Conservation (phyloP, 345 rosid genomes). For the Populus nigra region DNA sequence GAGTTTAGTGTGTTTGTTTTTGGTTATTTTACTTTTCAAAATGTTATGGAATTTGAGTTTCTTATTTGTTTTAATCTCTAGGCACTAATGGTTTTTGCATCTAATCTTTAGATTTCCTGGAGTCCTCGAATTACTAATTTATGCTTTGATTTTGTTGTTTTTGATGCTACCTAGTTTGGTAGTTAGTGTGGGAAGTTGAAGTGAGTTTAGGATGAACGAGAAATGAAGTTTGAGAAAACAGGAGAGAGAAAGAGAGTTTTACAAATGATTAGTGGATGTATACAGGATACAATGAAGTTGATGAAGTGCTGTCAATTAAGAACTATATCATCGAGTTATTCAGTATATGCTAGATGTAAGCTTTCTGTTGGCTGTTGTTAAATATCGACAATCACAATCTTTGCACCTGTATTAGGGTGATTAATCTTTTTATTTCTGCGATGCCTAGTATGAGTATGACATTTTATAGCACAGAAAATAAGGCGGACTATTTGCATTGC, state of each 20-base stretch:
- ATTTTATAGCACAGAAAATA: neutral
- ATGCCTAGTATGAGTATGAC: neutral
- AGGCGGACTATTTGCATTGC: neutral
- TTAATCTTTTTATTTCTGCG: neutral
- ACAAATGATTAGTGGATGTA: neutral
- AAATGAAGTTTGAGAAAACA: neutral
- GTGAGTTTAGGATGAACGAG: neutral
- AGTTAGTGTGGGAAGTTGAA: neutral
- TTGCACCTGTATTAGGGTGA: neutral
- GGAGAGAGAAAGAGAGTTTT: neutral
- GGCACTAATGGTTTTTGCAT: too few relatives aligned
- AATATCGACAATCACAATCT: neutral
- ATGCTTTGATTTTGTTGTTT: neutral
- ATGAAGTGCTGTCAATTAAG: neutral
- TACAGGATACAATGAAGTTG: neutral
- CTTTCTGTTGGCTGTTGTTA: neutral
- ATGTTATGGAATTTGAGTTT: neutral
- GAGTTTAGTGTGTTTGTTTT: neutral
- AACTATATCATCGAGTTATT: neutral
- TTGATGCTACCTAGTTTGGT: neutral
- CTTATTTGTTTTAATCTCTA: neutral
- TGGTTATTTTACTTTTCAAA: neutral
- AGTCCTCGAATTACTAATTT: neutral
- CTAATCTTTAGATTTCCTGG: neutral
- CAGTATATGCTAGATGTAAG: neutral